These are phyloP conservation scores for Pythium myriotylum DNA, from an alignment of 352 stramenopile species.

Conservation along the genomic window DNA sequence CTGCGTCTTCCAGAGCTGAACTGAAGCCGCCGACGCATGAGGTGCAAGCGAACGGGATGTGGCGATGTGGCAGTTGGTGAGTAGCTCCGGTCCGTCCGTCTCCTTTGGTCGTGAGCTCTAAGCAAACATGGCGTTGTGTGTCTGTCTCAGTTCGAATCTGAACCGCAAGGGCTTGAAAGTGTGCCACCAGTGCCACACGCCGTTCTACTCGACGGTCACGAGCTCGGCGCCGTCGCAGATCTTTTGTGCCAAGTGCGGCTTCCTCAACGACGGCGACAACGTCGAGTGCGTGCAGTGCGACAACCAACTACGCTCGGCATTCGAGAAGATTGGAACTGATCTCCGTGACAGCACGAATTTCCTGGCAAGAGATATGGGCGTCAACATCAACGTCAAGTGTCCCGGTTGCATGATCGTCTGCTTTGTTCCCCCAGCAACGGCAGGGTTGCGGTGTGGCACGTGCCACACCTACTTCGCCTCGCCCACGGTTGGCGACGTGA, in stretches of 20 bases:
- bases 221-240: conserved; percentile 72
- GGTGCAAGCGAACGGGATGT: conserved; percentile 65
- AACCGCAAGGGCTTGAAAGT: conserved; percentile 67
- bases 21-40: conserved; percentile 73
- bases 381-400: conserved; percentile 87
- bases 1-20: conserved; percentile 34
- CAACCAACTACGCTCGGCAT: conserved; percentile 69
- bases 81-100: neutral
- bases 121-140: neutral
- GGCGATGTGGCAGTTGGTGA: conserved; percentile 77
- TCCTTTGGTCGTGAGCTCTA: neutral
- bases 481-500: conserved; percentile 73
- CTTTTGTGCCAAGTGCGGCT: conserved; percentile 76
- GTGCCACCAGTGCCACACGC: conserved; percentile 61
- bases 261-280: conserved; percentile 74
- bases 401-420: conserved; percentile 75
- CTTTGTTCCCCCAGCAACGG: conserved; percentile 72
- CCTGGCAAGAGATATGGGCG: conserved; percentile 74
- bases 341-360: conserved; percentile 82
- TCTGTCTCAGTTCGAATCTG: conserved; percentile 35
- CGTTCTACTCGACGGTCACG: conserved; percentile 67
- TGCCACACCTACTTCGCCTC: conserved; percentile 87
- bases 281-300: conserved; percentile 73
- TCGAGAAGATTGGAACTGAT: conserved; percentile 76
- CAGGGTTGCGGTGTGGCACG: conserved; percentile 73